Percentiles rank a stretch among this genome's conserved stretches.
phyloP scores from a whole-genome alignment of 805 yeast species.

The Teunomyces cretensis region DNA sequence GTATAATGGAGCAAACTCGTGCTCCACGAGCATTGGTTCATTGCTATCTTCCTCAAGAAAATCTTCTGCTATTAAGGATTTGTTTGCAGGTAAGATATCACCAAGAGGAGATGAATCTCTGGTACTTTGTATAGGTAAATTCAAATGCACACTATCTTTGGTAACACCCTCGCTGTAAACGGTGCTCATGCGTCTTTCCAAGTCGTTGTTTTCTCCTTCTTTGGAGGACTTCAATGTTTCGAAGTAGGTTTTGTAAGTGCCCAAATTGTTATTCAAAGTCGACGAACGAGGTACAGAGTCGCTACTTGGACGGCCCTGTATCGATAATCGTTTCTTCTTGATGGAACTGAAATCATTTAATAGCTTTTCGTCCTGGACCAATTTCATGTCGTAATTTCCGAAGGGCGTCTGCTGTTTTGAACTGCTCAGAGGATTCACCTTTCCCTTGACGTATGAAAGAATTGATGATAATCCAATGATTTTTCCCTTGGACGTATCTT shows the following conservation, averaged over 20 bases:
- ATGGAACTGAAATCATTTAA: constrained; percentile 22
- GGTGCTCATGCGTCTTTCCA: constrained; percentile 29
- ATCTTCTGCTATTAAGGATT: neutral
- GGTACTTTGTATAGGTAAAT: neutral
- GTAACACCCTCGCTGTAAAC: constrained; percentile 15
- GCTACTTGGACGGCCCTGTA: constrained; percentile 16
- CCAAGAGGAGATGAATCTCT: constrained; percentile 7
- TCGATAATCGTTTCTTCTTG: constrained; percentile 29
- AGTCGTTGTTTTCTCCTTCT: constrained; percentile 23
- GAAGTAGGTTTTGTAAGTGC: constrained; percentile 20
- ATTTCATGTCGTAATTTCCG: neutral
- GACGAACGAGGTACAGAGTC: constrained; percentile 28
- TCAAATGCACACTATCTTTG: constrained; percentile 10
- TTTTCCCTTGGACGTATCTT: neutral
- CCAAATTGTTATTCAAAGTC: constrained; percentile 12
- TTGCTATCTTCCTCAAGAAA: neutral
- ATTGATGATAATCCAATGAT: neutral
- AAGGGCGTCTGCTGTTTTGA: neutral
- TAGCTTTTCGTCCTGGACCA: constrained; percentile 17
- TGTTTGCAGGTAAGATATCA: neutral
- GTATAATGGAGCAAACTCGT: constrained; percentile 35
- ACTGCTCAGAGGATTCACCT: neutral
- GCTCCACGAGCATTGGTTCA: constrained; percentile 19
- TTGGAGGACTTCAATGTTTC: constrained; percentile 16
- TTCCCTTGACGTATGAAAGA: neutral